These are phyloP conservation scores for Ormosia emarginata DNA, from an alignment of 306 rosid genomes.

Conservation along the genomic window DNA sequence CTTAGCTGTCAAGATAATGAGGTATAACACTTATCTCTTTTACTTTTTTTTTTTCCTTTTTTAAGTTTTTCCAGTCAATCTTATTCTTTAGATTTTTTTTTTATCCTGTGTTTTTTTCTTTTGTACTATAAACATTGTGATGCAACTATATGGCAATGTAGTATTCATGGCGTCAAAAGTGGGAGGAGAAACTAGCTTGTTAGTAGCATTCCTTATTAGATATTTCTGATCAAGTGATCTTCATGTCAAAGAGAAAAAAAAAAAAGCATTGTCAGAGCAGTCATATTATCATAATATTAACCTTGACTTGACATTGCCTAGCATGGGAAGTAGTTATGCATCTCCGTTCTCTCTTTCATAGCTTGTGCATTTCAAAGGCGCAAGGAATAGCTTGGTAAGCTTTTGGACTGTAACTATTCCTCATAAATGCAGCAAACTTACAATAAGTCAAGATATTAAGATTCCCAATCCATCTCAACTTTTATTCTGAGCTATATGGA, in stretches of 20 bases:
- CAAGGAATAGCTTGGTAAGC: background rate
- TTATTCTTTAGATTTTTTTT: background rate
- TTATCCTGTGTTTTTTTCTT: background rate
- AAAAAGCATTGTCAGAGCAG: background rate
- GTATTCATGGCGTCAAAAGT: background rate
- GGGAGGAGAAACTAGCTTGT: background rate
- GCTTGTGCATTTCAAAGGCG: background rate
- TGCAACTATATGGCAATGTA: background rate
- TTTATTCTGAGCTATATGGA: background rate
- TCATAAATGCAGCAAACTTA: background rate
- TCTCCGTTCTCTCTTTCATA: background rate
- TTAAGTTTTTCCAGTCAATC: background rate
- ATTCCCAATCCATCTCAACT: background rate
- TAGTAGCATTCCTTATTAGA: background rate
- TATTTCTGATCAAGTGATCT: background rate
- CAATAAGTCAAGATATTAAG: background rate
- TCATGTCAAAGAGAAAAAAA: background rate
- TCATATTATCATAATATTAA: background rate
- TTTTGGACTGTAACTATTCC: background rate
- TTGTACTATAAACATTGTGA: background rate
- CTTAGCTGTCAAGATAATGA: conserved; percentile 43
- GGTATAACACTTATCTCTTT: conserved; percentile 24
- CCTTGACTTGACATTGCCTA: background rate
- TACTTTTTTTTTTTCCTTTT: background rate
- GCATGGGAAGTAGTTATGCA: background rate